These are phyloP conservation scores for Peronospora tabacina DNA, from an alignment of 352 stramenopile genomes.

Conservation along the genomic window DNA sequence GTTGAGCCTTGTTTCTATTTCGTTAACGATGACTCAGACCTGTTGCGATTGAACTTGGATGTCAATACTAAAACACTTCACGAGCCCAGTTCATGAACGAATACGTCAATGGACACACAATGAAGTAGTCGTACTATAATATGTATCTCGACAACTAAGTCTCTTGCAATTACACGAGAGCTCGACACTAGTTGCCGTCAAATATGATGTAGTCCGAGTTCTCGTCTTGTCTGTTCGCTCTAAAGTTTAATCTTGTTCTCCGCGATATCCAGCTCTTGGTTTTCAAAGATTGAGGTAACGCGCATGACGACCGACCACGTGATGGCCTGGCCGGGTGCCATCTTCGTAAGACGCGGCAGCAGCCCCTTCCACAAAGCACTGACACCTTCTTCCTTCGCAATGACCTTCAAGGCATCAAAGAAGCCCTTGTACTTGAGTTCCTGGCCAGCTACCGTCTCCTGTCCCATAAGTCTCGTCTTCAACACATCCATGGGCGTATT, in stretches of 20 bases:
- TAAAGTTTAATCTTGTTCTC: conserved; percentile 72
- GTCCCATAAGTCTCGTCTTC: conserved; percentile 91
- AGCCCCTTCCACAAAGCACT: conserved; percentile 95
- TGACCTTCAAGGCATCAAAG: conserved; percentile 88
- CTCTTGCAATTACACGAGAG: conserved; percentile 3
- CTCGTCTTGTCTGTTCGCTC: conserved; percentile 10
- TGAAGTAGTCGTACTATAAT: conserved; percentile 28
- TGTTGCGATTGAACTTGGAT: neutral
- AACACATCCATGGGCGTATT: conserved; percentile 91
- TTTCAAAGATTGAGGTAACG: conserved; percentile 85
- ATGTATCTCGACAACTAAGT: conserved; percentile 27
- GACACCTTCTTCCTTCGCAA: conserved; percentile 91
- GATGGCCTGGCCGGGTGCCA: conserved; percentile 96
- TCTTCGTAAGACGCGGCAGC: conserved; percentile 90
- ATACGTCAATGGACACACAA: conserved; percentile 5
- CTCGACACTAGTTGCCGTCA: conserved; percentile 11
- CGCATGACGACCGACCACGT: conserved; percentile 91
- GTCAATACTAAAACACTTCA: neutral
- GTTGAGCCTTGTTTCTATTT: neutral
- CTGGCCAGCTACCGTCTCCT: conserved; percentile 85
- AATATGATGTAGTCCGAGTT: conserved; percentile 2
- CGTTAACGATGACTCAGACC: neutral
- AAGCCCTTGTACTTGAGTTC: conserved; percentile 94
- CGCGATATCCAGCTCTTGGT: conserved; percentile 39
- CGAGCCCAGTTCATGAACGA: neutral